A percentile compares a stretch with the other conserved stretches of the same genome.
Evolutionary conservation across 345 rosid species (phyloP).

Genomic region (Eutrema yunnanense): DNA sequence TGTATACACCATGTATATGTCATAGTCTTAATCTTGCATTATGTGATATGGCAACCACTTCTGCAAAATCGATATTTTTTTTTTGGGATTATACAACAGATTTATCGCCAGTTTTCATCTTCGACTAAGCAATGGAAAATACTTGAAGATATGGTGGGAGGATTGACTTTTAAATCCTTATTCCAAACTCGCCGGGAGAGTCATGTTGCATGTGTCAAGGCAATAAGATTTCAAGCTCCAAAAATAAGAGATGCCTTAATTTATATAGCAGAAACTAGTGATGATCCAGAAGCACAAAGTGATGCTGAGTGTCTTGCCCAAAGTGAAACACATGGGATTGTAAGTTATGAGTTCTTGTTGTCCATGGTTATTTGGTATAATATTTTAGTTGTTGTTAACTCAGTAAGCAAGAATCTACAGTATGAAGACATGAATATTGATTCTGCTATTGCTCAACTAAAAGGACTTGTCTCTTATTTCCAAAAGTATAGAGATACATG

Average conservation of each 20-base stretch:
- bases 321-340: neutral
- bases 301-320: neutral
- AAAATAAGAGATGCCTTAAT: too few species aligned
- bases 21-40: neutral
- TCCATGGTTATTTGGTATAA: neutral
- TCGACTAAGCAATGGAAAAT: neutral
- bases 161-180: neutral
- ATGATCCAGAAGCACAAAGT: neutral
- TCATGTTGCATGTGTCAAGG: neutral
- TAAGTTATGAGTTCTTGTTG: neutral
- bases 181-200: neutral
- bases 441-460: neutral
- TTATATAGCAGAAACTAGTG: neutral
- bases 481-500: neutral
- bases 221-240: too few species aligned
- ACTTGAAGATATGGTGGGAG: neutral
- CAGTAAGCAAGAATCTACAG: neutral
- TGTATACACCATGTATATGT: neutral
- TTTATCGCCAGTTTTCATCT: neutral
- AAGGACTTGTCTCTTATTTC: neutral
- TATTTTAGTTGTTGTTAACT: neutral
- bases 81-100: neutral
- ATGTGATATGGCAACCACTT: neutral
- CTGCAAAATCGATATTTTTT: neutral
- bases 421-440: neutral